Percentiles rank a stretch among this genome's conserved stretches.
phyloP scores from a whole-genome alignment of 768 basidiomycete genomes.

The Pleurotus cornucopiae region DNA sequence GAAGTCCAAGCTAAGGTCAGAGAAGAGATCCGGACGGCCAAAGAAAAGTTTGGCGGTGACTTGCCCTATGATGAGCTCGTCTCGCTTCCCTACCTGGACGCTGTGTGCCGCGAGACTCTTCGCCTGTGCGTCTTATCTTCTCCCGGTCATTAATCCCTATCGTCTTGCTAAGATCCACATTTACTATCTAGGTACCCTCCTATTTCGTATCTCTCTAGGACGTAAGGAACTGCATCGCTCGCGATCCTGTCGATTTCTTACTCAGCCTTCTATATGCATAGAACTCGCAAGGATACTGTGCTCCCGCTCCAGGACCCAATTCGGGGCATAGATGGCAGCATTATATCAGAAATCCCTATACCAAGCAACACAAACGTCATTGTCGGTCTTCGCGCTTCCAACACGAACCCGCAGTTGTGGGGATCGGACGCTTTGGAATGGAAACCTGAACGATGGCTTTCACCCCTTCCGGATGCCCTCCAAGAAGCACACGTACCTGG shows the following conservation, averaged over 20 bases:
- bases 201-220: slow-evolving; percentile 16
- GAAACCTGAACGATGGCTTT: slow-evolving; percentile 44
- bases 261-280: slow-evolving; percentile 5
- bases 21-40: slow-evolving; percentile 26
- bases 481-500: slow-evolving; percentile 27
- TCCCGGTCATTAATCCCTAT: neutral
- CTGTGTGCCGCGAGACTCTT: slow-evolving; percentile 35
- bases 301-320: slow-evolving; percentile 32
- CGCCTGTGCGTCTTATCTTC: slow-evolving; percentile 23
- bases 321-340: slow-evolving; percentile 21
- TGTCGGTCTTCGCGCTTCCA: slow-evolving; percentile 26
- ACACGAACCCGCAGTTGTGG: slow-evolving; percentile 33
- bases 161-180: neutral
- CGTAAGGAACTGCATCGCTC: slow-evolving; percentile 14
- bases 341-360: slow-evolving; percentile 19
- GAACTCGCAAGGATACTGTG: slow-evolving; percentile 22
- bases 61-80: slow-evolving; percentile 33
- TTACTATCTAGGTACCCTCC: slow-evolving; percentile 19
- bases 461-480: slow-evolving; percentile 29
- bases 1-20: slow-evolving; percentile 35
- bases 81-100: slow-evolving; percentile 33
- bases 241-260: neutral
- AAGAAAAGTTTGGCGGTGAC: slow-evolving; percentile 16
- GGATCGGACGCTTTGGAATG: slow-evolving; percentile 39
- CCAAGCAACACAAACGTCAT: slow-evolving; percentile 23